Conservation (phyloP, 2,329 filamentous ascomycete genomes). For the Penicillium sp. region DNA sequence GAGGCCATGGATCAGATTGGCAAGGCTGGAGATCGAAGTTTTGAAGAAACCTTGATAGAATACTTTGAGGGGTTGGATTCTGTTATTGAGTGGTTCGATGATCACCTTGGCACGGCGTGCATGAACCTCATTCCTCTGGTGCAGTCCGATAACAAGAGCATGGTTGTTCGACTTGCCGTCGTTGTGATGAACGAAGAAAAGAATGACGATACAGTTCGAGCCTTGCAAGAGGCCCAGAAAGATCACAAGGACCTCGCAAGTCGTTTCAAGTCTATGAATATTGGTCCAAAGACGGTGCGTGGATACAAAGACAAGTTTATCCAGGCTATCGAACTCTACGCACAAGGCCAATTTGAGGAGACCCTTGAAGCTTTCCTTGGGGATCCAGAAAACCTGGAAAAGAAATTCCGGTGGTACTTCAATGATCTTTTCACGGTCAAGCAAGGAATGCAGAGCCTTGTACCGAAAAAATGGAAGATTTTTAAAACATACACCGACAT, state of each 20-base stretch:
- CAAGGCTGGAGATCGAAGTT: slow-evolving; percentile 67
- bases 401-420: slow-evolving; percentile 93
- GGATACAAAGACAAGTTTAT: slow-evolving; percentile 98
- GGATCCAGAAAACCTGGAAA: slow-evolving; percentile 79
- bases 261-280: slow-evolving; percentile 91
- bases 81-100: slow-evolving; percentile 91
- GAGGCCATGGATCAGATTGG: slow-evolving; percentile 96
- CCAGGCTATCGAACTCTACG: slow-evolving; percentile 71
- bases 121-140: slow-evolving; percentile 87
- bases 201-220: slow-evolving; percentile 87
- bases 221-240: slow-evolving; percentile 88
- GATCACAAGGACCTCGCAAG: slow-evolving; percentile 94
- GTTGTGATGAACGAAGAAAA: slow-evolving; percentile 96
- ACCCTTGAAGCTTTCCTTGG: slow-evolving; percentile 74
- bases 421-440: slow-evolving; percentile 95
- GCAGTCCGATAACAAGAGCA: slow-evolving; percentile 78
- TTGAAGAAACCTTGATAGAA: slow-evolving; percentile 81
- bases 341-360: slow-evolving; percentile 70
- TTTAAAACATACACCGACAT: slow-evolving; percentile 85
- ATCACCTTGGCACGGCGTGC: slow-evolving; percentile 84
- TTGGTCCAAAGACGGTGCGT: slow-evolving; percentile 84
- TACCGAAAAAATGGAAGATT: slow-evolving; percentile 97
- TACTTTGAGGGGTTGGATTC: slow-evolving; percentile 86
- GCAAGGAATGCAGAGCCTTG: slow-evolving; percentile 83
- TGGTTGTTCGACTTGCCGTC: slow-evolving; percentile 87